phyloP scores from a whole-genome alignment of 768 basidiomycete species.

The Lactarius hengduanensis region DNA sequence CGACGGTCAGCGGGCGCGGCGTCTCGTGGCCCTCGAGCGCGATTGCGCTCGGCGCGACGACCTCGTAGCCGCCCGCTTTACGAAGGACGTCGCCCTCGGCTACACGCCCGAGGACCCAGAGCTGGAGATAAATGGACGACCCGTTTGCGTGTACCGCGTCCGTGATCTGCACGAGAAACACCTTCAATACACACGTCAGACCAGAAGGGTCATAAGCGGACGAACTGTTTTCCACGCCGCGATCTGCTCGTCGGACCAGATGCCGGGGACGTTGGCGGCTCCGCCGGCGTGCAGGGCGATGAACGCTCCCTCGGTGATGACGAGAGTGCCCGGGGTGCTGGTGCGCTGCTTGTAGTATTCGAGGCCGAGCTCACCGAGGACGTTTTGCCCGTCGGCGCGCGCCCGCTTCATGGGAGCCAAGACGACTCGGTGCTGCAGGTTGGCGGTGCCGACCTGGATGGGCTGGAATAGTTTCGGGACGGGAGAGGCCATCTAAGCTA shows the following conservation, averaged over 20 bases:
- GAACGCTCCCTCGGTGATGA: slow-evolving; percentile 57
- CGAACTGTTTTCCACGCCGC: slow-evolving; percentile 55
- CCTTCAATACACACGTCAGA: background rate
- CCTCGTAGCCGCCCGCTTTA: background rate
- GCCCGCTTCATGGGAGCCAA: slow-evolving; percentile 53
- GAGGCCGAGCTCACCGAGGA: slow-evolving; percentile 38
- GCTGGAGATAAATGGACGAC: slow-evolving; percentile 44
- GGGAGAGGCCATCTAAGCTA: too few relatives aligned
- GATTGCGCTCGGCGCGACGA: slow-evolving; percentile 1
- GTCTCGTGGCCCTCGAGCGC: slow-evolving; percentile 4
- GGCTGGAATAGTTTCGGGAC: slow-evolving; percentile 44
- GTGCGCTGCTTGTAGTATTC: slow-evolving; percentile 52
- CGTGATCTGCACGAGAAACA: slow-evolving; percentile 16
- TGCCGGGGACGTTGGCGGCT: slow-evolving; percentile 42
- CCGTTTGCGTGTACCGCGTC: slow-evolving; percentile 46
- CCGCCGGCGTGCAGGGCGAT: slow-evolving; percentile 52
- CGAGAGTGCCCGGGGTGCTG: slow-evolving; percentile 48
- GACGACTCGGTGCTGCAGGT: slow-evolving; percentile 50
- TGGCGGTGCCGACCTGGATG: slow-evolving; percentile 42
- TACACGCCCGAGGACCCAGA: slow-evolving; percentile 49
- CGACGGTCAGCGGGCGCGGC: slow-evolving; percentile 45
- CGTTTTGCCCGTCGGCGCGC: slow-evolving; percentile 40
- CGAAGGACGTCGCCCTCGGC: slow-evolving; percentile 25
- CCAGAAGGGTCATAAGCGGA: too few relatives aligned
- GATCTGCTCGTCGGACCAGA: slow-evolving; percentile 51